phyloP scores from a whole-genome alignment of 164 flowering plant species.

The Tetrastigma voinierianum region DNA sequence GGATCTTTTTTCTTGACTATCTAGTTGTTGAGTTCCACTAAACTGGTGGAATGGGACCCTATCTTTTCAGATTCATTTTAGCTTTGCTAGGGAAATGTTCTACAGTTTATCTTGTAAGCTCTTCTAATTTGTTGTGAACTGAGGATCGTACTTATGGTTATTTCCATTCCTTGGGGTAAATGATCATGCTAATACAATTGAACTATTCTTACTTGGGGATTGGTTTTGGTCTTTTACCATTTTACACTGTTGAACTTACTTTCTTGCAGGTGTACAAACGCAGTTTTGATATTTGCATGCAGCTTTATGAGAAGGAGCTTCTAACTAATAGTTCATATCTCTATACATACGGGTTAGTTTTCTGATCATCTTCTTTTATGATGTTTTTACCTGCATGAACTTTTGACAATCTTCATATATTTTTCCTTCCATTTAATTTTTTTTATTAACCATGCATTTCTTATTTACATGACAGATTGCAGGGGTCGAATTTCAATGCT shows the following conservation, averaged over 20 bases:
- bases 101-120: too few species aligned
- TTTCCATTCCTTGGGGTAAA: too few species aligned
- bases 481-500: constrained; percentile 57
- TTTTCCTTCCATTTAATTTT: background rate
- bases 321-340: constrained; percentile 79
- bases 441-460: constrained; percentile 3
- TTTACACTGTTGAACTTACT: background rate
- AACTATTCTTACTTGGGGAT: too few species aligned
- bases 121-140: too few species aligned
- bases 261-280: constrained; percentile 83
- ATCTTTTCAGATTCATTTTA: too few species aligned
- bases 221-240: background rate
- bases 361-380: background rate
- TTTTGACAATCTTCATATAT: background rate
- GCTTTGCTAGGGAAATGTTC: too few species aligned
- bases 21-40: too few species aligned
- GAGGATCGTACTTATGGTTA: too few species aligned
- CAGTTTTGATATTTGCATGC: constrained; percentile 82
- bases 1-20: too few species aligned
- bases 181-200: too few species aligned
- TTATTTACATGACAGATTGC: constrained; percentile 47
- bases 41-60: too few species aligned
- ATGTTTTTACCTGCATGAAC: background rate
- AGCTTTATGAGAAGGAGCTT: constrained; percentile 91
- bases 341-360: constrained; percentile 75